Conservation (phyloP, 139 green algal genomes). For the Deuterostichococcus epilithicus region DNA sequence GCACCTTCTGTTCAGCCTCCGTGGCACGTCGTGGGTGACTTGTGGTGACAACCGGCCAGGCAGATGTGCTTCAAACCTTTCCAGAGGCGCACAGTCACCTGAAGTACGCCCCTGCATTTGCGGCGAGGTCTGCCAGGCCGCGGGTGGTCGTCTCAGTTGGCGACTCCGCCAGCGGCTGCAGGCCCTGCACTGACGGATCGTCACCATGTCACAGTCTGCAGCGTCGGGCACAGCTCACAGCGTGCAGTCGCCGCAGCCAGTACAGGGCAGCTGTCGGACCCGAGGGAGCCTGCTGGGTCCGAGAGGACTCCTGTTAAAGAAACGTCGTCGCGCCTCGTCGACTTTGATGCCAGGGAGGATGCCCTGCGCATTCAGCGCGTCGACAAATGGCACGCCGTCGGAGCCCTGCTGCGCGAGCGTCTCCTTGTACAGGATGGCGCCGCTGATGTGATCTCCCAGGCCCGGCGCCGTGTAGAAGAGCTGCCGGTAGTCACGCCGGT, state of each 20-base stretch:
- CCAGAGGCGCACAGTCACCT: no score
- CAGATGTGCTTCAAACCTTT: no score
- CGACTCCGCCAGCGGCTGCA: not conserved
- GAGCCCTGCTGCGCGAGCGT: conserved; percentile 68
- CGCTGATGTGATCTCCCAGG: conserved; percentile 63
- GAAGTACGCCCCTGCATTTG: not conserved
- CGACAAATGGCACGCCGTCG: conserved; percentile 65
- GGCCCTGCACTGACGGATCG: conserved; percentile 57
- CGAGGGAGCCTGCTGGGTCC: no score
- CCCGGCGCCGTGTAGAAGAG: conserved; percentile 60
- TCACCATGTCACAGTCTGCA: conserved; percentile 50
- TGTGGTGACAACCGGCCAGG: no score
- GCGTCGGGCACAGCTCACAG: no score
- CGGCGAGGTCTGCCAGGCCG: conserved; percentile 75
- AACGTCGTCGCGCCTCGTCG: conserved; percentile 49
- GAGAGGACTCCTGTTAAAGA: conserved; percentile 27
- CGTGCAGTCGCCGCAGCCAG: no score
- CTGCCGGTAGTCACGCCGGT: conserved; percentile 61
- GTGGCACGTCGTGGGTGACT: no score
- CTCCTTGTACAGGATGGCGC: conserved; percentile 86
- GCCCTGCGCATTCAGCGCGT: conserved; percentile 58
- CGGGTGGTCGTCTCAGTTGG: conserved; percentile 80
- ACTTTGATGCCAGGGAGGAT: conserved; percentile 84
- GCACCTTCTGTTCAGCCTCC: no score
- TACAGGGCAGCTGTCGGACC: no score